Conservation (phyloP, 2,329 filamentous ascomycete genomes). For the Colletotrichum shisoi region DNA sequence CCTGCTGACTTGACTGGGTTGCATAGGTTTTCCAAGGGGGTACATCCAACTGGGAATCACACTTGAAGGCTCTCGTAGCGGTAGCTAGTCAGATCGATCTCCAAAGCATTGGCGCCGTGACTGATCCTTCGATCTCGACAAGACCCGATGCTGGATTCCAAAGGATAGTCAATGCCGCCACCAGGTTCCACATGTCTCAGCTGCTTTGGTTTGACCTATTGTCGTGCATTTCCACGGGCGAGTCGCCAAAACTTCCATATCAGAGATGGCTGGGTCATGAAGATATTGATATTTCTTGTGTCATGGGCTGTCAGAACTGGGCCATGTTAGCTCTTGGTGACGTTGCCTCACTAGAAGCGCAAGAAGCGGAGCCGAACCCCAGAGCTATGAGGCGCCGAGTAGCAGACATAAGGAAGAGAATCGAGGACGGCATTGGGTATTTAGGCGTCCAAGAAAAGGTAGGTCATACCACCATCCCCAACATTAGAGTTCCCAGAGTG, state of each 20-base stretch:
- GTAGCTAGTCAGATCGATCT: slow-evolving; percentile 16
- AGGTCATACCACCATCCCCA: neutral
- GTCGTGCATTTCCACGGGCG: slow-evolving; percentile 29
- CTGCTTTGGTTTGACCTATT: slow-evolving; percentile 34
- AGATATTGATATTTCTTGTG: slow-evolving; percentile 27
- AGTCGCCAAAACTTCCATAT: slow-evolving; percentile 21
- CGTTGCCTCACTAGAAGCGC: slow-evolving; percentile 15
- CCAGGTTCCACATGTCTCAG: slow-evolving; percentile 30
- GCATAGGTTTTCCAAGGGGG: slow-evolving; percentile 34
- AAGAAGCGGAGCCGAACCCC: neutral
- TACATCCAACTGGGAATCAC: slow-evolving; percentile 29
- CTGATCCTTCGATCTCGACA: neutral
- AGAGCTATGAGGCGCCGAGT: neutral
- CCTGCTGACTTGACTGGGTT: neutral
- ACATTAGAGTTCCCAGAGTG: too few relatives aligned
- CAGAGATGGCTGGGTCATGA: slow-evolving; percentile 20
- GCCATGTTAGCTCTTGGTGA: slow-evolving; percentile 35
- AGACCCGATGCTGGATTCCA: slow-evolving; percentile 9
- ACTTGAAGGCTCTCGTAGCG: slow-evolving; percentile 28
- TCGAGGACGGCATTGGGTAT: slow-evolving; percentile 10
- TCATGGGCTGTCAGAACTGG: slow-evolving; percentile 38
- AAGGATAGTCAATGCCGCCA: slow-evolving; percentile 28
- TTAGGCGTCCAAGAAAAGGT: slow-evolving; percentile 12
- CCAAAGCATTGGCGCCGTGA: neutral
- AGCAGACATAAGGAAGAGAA: neutral